Percentiles rank a stretch among this genome's conserved stretches.
These are phyloP conservation scores for Acanthochlamys bracteata DNA, from an alignment of 106 monocot genomes.

Conservation along the genomic window DNA sequence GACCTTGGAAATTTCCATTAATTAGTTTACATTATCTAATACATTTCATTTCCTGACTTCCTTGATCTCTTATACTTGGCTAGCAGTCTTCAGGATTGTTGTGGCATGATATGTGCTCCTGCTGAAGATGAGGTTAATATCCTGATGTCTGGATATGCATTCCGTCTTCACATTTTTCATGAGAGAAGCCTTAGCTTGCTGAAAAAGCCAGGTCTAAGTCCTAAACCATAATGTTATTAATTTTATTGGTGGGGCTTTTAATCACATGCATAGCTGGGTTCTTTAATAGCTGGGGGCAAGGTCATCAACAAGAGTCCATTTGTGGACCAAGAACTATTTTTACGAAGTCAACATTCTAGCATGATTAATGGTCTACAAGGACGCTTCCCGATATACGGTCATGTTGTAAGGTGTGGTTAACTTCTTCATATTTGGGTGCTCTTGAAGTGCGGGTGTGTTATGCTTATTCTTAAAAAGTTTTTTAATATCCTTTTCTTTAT, in stretches of 20 bases:
- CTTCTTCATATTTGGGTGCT: too few species aligned
- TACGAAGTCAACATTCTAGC: constrained; percentile 85
- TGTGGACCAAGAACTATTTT: constrained; percentile 65
- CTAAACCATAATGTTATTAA: constrained; percentile 6
- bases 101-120: constrained; percentile 54
- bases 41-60: background rate
- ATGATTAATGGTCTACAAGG: constrained; percentile 98
- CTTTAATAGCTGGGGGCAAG: constrained; percentile 29
- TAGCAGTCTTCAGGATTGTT: constrained; percentile 61
- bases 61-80: too few species aligned
- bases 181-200: constrained; percentile 56
- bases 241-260: background rate
- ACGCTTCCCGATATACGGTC: constrained; percentile 62
- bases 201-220: constrained; percentile 39
- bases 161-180: constrained; percentile 80
- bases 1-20: too few species aligned
- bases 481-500: background rate
- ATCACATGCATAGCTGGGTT: background rate
- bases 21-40: background rate
- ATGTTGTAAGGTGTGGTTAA: constrained; percentile 75
- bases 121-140: constrained; percentile 80
- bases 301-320: constrained; percentile 29
- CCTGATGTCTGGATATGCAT: constrained; percentile 82
- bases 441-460: too few species aligned
- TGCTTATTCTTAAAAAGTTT: too few species aligned